Evolutionary conservation across 805 yeast species (phyloP), one percentile per base, ranked within the genome.

Genomic region (Metschnikowia lochheadii): DNA sequence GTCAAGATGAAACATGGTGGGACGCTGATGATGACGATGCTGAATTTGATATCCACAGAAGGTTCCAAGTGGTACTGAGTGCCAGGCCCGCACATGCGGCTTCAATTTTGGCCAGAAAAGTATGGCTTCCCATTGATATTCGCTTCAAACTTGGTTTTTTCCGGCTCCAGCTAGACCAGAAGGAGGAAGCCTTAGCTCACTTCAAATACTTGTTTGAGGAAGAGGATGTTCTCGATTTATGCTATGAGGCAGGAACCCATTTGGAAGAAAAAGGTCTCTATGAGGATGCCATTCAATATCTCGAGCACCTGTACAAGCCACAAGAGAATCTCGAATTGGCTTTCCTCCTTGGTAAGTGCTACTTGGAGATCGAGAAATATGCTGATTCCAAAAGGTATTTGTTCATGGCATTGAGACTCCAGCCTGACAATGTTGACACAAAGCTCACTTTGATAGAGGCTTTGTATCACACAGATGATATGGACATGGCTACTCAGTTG

Each of bases 381-480:
- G 74, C 69, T 23, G 78, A 79, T 45, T 95, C 96, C 0, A 81
- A 78, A 56, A 72, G 70, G 31, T 82, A 83, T 2, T 86, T 81
- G 61, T 69, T 70, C 43, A 68, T 78, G 13, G 77, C 87, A 2
- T 63, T 85, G 18, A 70, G 70, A n/a, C 64, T 66, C 36, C 83
- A 82, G 8, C 86, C 89, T 0, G 75, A 75, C 8, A 83, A 89
- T 57, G 68, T 87, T 32, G 96, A 90, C 53, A 80, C 84, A 10
- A 82, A 86, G 58, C 75, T 91, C 29, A 84, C 87, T 0, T 71
- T 94, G 23, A 96, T 94, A 0, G 98, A 94, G 67, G 81, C 89
- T 1, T 80, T 83, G 52, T 88, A 84, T 56, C 82, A 83, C 59
- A 64, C 83, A 13, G 85, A 83, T 14, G 83, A 84, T 40, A 71